These are phyloP conservation scores for Leccinum boreale DNA, from an alignment of 768 basidiomycete genomes.

Conservation along the genomic window DNA sequence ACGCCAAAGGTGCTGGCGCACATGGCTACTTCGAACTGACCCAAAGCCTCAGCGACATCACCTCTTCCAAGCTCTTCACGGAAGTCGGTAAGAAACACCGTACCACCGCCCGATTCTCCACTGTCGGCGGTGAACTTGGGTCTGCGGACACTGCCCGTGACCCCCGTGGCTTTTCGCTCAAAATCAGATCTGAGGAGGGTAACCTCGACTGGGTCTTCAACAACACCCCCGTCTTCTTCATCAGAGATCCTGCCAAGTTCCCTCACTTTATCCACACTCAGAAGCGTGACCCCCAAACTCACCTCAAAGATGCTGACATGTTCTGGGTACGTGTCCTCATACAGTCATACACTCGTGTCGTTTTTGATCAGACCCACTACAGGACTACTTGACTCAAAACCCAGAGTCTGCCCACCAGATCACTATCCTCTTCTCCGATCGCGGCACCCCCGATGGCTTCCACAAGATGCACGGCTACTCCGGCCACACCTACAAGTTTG, in stretches of 20 bases:
- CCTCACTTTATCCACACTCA: slow-evolving; percentile 94
- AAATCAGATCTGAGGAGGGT: slow-evolving; percentile 87
- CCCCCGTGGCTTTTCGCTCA: slow-evolving; percentile 88
- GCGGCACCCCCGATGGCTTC: slow-evolving; percentile 89
- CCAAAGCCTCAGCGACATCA: slow-evolving; percentile 79
- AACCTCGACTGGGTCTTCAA: slow-evolving; percentile 93
- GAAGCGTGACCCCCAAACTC: slow-evolving; percentile 89
- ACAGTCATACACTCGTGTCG: neutral
- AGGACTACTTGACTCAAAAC: slow-evolving; percentile 89
- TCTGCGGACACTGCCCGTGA: slow-evolving; percentile 92
- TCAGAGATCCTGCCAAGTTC: slow-evolving; percentile 86
- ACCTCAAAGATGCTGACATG: slow-evolving; percentile 83
- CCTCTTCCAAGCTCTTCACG: slow-evolving; percentile 65
- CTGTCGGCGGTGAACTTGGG: slow-evolving; percentile 86
- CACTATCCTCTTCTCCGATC: slow-evolving; percentile 92
- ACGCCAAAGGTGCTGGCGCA: slow-evolving; percentile 90
- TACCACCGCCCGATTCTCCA: slow-evolving; percentile 86
- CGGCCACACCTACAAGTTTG: slow-evolving; percentile 87
- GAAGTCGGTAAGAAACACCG: slow-evolving; percentile 66
- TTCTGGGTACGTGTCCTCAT: slow-evolving; percentile 59
- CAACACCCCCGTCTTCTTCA: slow-evolving; percentile 90
- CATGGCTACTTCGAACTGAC: slow-evolving; percentile 94
- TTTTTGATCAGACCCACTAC: slow-evolving; percentile 9
- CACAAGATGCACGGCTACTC: slow-evolving; percentile 90
- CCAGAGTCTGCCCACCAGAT: slow-evolving; percentile 88